phyloP scores from a whole-genome alignment of 345 rosid species.

The Citrus cavaleriei region DNA sequence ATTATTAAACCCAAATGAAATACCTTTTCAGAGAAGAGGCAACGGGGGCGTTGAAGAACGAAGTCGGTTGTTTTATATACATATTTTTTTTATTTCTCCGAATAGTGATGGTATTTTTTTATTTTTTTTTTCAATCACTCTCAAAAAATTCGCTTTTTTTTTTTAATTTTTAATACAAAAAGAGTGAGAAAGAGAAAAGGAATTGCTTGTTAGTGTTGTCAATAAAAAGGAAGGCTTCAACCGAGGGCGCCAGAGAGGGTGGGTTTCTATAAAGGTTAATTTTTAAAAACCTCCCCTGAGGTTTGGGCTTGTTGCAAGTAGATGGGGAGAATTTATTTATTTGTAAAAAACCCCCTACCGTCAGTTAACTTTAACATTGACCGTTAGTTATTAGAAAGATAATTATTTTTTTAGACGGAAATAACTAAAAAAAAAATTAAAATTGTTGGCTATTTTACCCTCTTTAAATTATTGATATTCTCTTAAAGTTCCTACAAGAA shows the following conservation, averaged over 20 bases:
- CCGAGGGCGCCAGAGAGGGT: background rate
- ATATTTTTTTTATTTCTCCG: background rate
- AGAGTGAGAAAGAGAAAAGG: background rate
- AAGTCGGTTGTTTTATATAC: background rate
- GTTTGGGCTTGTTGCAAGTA: no score
- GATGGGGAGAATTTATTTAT: no score
- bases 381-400: no score
- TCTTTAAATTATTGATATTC: no score
- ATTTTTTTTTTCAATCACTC: background rate
- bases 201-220: constrained; percentile 1
- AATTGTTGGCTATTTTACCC: no score
- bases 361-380: no score
- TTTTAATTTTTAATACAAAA: background rate
- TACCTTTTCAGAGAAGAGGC: constrained; percentile 17
- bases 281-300: no score
- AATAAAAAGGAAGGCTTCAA: background rate
- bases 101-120: background rate
- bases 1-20: background rate
- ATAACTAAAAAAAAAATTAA: no score
- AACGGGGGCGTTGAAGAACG: constrained; percentile 17
- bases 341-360: no score
- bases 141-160: background rate
- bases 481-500: no score
- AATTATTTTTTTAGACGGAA: no score
- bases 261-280: background rate